Evolutionary conservation across 768 basidiomycete genomes (phyloP), one percentile per base, ranked within the genome.

Genomic region (Boletus fagicola): DNA sequence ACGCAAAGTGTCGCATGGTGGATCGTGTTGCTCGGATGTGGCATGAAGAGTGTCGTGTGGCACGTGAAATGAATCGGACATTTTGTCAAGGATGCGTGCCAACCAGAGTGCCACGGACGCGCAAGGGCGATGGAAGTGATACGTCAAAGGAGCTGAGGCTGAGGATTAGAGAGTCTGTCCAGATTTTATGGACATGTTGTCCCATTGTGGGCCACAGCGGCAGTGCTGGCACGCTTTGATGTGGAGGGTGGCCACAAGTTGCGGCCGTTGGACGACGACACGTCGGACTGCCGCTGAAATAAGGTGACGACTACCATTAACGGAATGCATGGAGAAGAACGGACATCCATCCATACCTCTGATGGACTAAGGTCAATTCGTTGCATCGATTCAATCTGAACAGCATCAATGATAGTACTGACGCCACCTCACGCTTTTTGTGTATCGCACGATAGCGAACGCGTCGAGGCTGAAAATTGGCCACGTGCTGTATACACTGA

Each of bases 171-270:
- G 6, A 33, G 22, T 26, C 22, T 18, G 15, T 18, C 43, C 20
- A 24, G 48, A 36, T 15, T 61, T 61, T 61, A 60, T 55, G 40
- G 33, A 22, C 13, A 1, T 12, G 22, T 20, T 18, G 35, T 35
- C 39, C 48, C 59, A 61, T 61, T 59, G 56, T 62, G 48, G 39
- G n/a, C 54, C 46, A 35, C 35, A 31, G 24, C 28, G 51, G 56
- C 20, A 12, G 28, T 36, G 50, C 30, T 22, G 38, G 42, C 35
- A 45, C 52, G 54, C 62, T 51, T 52, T 60, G 58, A 49, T 49
- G 54, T 48, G 45, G 28, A 47, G 31, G 9, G 44, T 39, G 51
- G 26, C 55, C 18, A 43, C 31, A 22, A 36, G 28, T 12, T n/a
- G 28, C 5, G 43, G 53, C 18, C 16, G 26, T 20, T 55, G 28